Percentiles rank a stretch among this genome's conserved stretches.
These are phyloP conservation scores for Leishmania mexicana DNA, from an alignment of 208 protist genomes.

Conservation along the genomic window DNA sequence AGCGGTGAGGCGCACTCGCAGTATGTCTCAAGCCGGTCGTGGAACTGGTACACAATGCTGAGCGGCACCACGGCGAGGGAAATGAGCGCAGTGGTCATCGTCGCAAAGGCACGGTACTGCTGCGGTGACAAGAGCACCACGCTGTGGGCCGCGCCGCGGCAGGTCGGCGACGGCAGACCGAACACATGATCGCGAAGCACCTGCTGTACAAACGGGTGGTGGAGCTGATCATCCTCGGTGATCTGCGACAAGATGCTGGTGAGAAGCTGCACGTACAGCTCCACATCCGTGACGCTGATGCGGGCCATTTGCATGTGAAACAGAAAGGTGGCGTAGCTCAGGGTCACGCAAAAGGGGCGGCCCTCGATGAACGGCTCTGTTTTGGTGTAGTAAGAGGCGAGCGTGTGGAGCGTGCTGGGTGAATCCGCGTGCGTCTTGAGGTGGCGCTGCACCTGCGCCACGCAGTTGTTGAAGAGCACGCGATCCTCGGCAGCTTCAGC, in stretches of 20 bases:
- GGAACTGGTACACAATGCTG: slow-evolving; percentile 85
- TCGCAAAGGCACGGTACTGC: slow-evolving; percentile 86
- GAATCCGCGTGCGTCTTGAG: slow-evolving; percentile 73
- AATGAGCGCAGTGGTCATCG: slow-evolving; percentile 64
- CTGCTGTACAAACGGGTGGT: slow-evolving; percentile 83
- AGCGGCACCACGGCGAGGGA: slow-evolving; percentile 59
- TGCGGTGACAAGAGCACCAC: slow-evolving; percentile 80
- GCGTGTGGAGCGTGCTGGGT: slow-evolving; percentile 77
- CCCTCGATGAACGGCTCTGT: slow-evolving; percentile 74
- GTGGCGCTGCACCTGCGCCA: slow-evolving; percentile 82
- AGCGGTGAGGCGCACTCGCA: slow-evolving; percentile 74
- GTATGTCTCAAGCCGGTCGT: slow-evolving; percentile 74
- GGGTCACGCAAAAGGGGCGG: slow-evolving; percentile 84
- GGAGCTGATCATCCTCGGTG: slow-evolving; percentile 52
- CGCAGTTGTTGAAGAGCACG: slow-evolving; percentile 76
- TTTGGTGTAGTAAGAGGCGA: slow-evolving; percentile 89
- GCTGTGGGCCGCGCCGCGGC: slow-evolving; percentile 71
- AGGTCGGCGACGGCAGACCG: slow-evolving; percentile 82
- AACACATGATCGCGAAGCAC: slow-evolving; percentile 86
- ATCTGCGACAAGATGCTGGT: slow-evolving; percentile 70
- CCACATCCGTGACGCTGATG: slow-evolving; percentile 77
- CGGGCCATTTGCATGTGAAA: slow-evolving; percentile 93
- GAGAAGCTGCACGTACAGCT: slow-evolving; percentile 87
- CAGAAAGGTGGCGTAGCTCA: slow-evolving; percentile 89
- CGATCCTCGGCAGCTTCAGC: slow-evolving; percentile 43